phyloP scores from a whole-genome alignment of 805 yeast genomes.

The Sugiyamaella qingdaonensis region DNA sequence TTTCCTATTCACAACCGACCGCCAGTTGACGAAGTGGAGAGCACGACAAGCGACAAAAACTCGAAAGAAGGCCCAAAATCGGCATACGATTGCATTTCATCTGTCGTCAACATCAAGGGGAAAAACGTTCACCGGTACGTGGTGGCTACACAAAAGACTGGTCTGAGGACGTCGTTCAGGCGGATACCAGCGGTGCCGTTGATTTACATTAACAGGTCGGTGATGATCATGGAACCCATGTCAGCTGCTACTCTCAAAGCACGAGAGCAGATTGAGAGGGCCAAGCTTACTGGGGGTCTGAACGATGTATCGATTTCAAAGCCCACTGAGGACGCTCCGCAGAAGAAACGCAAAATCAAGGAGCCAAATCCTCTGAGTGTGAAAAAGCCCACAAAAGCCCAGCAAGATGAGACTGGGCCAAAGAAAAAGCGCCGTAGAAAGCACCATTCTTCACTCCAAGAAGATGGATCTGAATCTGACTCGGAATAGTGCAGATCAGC shows the following conservation, averaged over 20 bases:
- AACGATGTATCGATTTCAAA: constrained; percentile 50
- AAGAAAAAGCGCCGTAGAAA: constrained; percentile 14
- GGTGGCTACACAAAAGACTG: constrained; percentile 77
- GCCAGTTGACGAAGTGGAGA: background rate
- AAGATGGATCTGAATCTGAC: too few species aligned
- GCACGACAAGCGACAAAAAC: background rate
- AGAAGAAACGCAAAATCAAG: constrained; percentile 42
- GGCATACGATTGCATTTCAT: constrained; percentile 71
- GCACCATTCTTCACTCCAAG: constrained; percentile 1
- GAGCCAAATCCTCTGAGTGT: constrained; percentile 90
- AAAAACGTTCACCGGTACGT: constrained; percentile 86
- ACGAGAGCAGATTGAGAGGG: constrained; percentile 51
- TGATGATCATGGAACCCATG: constrained; percentile 93
- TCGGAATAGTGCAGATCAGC: too few species aligned
- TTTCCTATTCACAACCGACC: constrained; percentile 45
- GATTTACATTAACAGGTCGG: constrained; percentile 81
- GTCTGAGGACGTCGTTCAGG: constrained; percentile 64
- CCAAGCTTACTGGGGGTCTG: constrained; percentile 73
- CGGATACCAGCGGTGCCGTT: constrained; percentile 86
- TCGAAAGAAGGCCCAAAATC: constrained; percentile 30
- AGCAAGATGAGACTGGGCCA: background rate
- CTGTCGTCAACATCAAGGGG: constrained; percentile 62
- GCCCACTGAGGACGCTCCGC: constrained; percentile 25
- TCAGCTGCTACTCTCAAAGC: constrained; percentile 61
- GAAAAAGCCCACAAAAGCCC: constrained; percentile 45